These are phyloP conservation scores for Terfezia boudieri DNA, from an alignment of 495 filamentous ascomycete genomes.

Conservation along the genomic window DNA sequence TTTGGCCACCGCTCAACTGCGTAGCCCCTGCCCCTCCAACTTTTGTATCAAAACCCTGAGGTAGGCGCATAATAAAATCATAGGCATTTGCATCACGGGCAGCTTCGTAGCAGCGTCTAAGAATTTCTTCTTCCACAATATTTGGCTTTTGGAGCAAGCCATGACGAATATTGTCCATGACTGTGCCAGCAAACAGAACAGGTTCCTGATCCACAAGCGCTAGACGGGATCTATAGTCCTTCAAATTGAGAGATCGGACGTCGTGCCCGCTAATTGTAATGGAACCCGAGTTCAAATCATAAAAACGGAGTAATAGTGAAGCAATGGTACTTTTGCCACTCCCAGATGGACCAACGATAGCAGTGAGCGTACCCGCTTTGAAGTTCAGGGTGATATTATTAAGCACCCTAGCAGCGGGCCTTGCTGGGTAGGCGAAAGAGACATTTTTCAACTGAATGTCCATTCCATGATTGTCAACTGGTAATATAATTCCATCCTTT, in stretches of 20 bases:
- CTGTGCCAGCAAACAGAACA: constrained; percentile 37
- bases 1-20: constrained; percentile 34
- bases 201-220: constrained; percentile 48
- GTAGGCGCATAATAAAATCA: constrained; percentile 23
- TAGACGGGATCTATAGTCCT: constrained; percentile 32
- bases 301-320: constrained; percentile 31
- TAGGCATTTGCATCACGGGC: constrained; percentile 23
- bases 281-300: constrained; percentile 28
- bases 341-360: constrained; percentile 46
- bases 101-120: constrained; percentile 18
- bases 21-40: constrained; percentile 28
- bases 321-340: constrained; percentile 52
- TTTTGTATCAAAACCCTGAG: constrained; percentile 25
- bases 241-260: constrained; percentile 33
- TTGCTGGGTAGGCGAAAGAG: constrained; percentile 36
- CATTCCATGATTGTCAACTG: constrained; percentile 14
- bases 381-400: constrained; percentile 29
- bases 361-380: constrained; percentile 35
- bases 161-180: constrained; percentile 46
- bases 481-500: constrained; percentile 16
- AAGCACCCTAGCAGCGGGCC: constrained; percentile 33
- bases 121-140: constrained; percentile 15
- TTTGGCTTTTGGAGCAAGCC: constrained; percentile 32
- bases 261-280: constrained; percentile 33
- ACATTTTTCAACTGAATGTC: constrained; percentile 32